phyloP scores from a whole-genome alignment of 257 asterid species.

The Ilex aquifolium region DNA sequence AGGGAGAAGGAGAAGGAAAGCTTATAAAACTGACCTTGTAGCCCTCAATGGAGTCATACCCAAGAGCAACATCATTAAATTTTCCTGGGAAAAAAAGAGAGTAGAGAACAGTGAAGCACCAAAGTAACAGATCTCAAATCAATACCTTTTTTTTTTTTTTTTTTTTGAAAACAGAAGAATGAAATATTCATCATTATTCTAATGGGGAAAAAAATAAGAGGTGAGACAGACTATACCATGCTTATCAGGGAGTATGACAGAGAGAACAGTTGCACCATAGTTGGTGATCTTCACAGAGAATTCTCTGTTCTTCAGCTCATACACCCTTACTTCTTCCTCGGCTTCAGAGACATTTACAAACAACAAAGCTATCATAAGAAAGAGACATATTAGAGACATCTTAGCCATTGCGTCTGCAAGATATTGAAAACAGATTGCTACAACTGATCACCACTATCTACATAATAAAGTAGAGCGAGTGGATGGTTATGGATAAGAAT shows the following conservation, averaged over 20 bases:
- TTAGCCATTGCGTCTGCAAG: too few relatives aligned
- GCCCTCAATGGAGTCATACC: not conserved
- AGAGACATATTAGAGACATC: too few relatives aligned
- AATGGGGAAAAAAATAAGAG: not conserved
- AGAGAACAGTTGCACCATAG: conserved; percentile 16
- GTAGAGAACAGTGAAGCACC: too few relatives aligned
- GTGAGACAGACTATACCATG: conserved; percentile 3
- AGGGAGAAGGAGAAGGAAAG: too few relatives aligned
- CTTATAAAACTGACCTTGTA: not conserved
- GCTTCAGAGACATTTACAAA: not conserved
- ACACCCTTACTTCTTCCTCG: not conserved
- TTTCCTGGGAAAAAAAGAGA: not conserved
- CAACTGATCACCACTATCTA: too few relatives aligned
- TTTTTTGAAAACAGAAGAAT: too few relatives aligned
- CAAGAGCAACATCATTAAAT: not conserved
- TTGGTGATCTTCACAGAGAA: conserved; percentile 12
- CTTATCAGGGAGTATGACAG: conserved; percentile 16
- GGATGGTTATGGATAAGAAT: too few relatives aligned
- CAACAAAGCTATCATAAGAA: too few relatives aligned
- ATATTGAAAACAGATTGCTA: too few relatives aligned
- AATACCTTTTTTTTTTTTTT: too few relatives aligned
- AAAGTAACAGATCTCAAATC: too few relatives aligned
- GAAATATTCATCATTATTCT: not conserved
- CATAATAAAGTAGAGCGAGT: too few relatives aligned
- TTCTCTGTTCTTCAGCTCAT: conserved; percentile 3